Base-by-base conservation (phyloP, 1,284 basidiomycete genomes). In the Leccinum pseudoinsigne region DNA sequence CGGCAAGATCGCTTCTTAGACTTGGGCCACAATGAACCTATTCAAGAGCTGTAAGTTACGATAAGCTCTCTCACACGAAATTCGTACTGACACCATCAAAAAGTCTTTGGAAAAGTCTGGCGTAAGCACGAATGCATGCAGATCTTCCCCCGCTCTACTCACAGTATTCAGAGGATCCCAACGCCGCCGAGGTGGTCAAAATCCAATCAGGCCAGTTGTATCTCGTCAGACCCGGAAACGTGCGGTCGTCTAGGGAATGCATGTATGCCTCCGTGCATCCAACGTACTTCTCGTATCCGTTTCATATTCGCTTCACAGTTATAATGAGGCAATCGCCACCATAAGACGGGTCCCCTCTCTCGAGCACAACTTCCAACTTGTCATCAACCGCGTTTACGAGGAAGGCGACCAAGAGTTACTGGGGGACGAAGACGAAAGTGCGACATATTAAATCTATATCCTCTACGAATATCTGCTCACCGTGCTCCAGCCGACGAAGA, bases 351-450 rank as follows among this genome's bases (percentile, higher is more conserved):
- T 90, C 56, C 84, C 89, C 16, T 86, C 91, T 0, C 78, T 93
- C 60, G 93, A 95, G 61, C 91, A 90, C 79, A 89, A 97, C 73
- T 99, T 97, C 74, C 92, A 98, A 77, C 86, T 99, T n/a, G 96
- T 98, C 8, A 88, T 98, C 61, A 97, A 95, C 12, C 85, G 95
- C 66, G 95, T 97, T 0, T 98, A 93, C 73, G 94, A 97, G 69
- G 95, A 98, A 66, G 96, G 95, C 10, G 96, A 98, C 74, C 93
- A 97, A 74, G 92, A 96, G 71, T 78, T 97, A 36, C 80, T 98
- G 12, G 95, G 97, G 68, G 95, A 98, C 70, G 95, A 97, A 75
- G 94, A 95, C 51, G 97, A 98, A 80, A 94, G 94, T 95, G 75
- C 73, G 92, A 82, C 40, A 38, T 55, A 67, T 54, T 21, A 50